Percentiles rank a stretch among this genome's conserved stretches.
Evolutionary conservation across 2,329 filamentous ascomycete species (phyloP).

Genomic region (Corinectria fuckeliana): DNA sequence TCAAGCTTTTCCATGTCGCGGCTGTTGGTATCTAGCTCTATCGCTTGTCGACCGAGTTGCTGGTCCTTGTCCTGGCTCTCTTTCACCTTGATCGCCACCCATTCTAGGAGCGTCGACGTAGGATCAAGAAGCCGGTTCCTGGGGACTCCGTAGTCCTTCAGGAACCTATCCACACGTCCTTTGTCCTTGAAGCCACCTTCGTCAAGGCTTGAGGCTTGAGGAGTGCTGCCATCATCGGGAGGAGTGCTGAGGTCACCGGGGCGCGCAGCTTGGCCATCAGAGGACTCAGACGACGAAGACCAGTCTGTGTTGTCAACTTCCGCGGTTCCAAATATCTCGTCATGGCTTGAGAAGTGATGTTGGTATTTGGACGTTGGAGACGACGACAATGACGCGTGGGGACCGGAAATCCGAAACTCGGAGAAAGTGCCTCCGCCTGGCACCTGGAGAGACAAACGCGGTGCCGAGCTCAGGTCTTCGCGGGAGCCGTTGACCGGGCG

Average conservation of each 20-base stretch:
- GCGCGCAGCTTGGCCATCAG: neutral
- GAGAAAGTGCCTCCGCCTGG: neutral
- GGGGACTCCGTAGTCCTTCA: conserved; percentile 7
- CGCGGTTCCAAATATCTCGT: neutral
- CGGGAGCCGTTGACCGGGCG: neutral
- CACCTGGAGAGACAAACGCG: neutral
- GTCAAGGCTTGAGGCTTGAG: neutral
- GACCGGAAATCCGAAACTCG: neutral
- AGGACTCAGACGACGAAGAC: no score
- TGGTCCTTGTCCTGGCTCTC: neutral
- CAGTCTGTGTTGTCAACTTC: neutral
- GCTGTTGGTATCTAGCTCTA: neutral
- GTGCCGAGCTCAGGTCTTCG: neutral
- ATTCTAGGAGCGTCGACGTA: neutral
- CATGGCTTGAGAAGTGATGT: neutral
- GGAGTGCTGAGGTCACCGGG: no score
- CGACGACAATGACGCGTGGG: neutral
- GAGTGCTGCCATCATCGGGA: no score
- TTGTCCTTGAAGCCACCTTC: neutral
- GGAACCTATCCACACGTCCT: neutral
- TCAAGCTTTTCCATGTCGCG: no score
- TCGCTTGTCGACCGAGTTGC: neutral
- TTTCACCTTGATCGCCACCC: neutral
- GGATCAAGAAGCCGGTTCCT: neutral
- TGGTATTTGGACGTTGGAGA: neutral